Percentiles rank a stretch among this genome's conserved stretches.
Evolutionary conservation across 768 basidiomycete genomes (phyloP).

Genomic region (Hygrocybe coccinea): DNA sequence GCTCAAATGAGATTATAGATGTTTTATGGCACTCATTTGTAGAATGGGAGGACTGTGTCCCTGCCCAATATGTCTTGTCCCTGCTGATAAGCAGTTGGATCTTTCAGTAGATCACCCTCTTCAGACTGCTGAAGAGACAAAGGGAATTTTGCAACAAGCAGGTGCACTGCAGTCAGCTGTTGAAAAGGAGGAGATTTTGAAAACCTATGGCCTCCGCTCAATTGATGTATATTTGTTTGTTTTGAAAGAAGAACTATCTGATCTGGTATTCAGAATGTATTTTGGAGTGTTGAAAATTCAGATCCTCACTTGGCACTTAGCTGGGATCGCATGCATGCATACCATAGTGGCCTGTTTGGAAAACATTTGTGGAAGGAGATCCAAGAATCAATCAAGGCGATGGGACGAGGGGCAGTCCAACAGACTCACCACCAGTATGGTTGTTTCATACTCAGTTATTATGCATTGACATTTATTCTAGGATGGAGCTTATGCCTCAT

Average conservation of each 20-base stretch:
- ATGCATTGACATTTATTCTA: too few relatives aligned
- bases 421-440: conserved; percentile 25
- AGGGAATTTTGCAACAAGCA: conserved; percentile 4
- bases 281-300: conserved; percentile 33
- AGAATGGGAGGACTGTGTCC: conserved; percentile 28
- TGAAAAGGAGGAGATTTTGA: conserved; percentile 19
- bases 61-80: conserved; percentile 38
- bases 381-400: conserved; percentile 16
- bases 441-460: too few relatives aligned
- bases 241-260: conserved; percentile 1
- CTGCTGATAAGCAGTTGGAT: conserved; percentile 20
- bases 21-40: conserved; percentile 36
- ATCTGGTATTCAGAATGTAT: conserved; percentile 32
- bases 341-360: conserved; percentile 29
- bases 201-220: conserved; percentile 17
- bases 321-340: conserved; percentile 38
- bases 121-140: conserved; percentile 15
- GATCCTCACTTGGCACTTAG: conserved; percentile 32
- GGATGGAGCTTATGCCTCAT: too few relatives aligned
- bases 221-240: conserved; percentile 19
- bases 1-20: conserved; percentile 19
- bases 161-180: conserved; percentile 9
- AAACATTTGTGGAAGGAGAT: conserved; percentile 30
- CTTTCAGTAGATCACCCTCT: conserved; percentile 14
- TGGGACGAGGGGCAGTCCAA: conserved; percentile 13